Evolutionary conservation across 176 grass and related monocot species (phyloP), one percentile per base, ranked within the genome.

Genomic region (Olyra latifolia): DNA sequence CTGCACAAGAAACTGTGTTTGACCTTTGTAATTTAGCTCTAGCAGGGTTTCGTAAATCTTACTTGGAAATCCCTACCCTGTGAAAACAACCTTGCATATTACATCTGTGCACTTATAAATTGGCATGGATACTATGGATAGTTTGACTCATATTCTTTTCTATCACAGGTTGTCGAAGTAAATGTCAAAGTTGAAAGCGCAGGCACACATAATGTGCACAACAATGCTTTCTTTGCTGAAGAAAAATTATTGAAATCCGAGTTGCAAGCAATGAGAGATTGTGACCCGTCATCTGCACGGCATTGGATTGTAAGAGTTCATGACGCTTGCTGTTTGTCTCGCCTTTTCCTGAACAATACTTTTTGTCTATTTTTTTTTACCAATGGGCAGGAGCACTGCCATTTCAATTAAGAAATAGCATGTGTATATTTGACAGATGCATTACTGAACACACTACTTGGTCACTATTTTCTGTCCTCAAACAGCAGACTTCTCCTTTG

Each of bases 151-250:
- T 20, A 66, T 52, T 80, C 49, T 53, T 76, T 66, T 71, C 57
- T 77, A 49, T 69, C 29, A 39, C 79, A 99, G 97, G 93, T 99
- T 22, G 91, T 99, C 55, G 97, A 99, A 85, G 91, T 99, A 63
- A 96, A 99, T 90, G 93, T 83, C 14, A 93, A 95, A 91, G 84
- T 99, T 7, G 97, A 96, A 88, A 86, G 70, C 74, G 82, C 91
- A 86, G 93, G 97, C 62, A 42, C 88, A 50, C 82, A 91, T 89
- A 99, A 99, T 82, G 73, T 99, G 77, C 97, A 99, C 77, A 91
- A 99, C 45, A 99, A 96, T 82, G 91, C 97, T 77, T 99, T 99
- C 82, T 96, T 90, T 78, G 93, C 91, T 40, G 97, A 99, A 88
- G 97, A 99, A 73, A 86, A 93, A 64, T 71, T 96, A 43, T 56